Conservation (phyloP, 352 stramenopile species). For the Phytophthora megakarya region DNA sequence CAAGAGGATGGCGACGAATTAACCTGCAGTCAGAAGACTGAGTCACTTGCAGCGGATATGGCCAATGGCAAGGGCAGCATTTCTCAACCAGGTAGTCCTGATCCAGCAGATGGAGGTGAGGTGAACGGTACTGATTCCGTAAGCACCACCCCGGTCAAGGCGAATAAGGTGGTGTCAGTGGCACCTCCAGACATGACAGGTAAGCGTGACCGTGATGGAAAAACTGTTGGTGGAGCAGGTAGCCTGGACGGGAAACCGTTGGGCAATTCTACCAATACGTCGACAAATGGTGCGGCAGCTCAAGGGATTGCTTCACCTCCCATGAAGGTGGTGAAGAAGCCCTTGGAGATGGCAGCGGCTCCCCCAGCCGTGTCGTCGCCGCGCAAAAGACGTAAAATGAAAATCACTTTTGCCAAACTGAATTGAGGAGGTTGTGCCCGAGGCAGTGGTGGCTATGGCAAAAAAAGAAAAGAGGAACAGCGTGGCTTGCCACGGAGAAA, state of each 20-base stretch:
- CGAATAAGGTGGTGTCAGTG: conserved; percentile 31
- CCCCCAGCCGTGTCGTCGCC: conserved; percentile 62
- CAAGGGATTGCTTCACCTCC: conserved; percentile 33
- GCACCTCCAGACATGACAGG: conserved; percentile 35
- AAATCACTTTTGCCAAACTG: conserved; percentile 91
- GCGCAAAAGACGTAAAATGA: conserved; percentile 92
- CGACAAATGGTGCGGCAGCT: conserved; percentile 33
- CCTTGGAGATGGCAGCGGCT: conserved; percentile 40
- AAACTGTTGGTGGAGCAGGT: conserved; percentile 18
- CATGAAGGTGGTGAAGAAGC: conserved; percentile 54
- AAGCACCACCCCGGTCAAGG: conserved; percentile 39
- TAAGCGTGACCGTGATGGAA: conserved; percentile 51
- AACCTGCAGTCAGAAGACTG: conserved; percentile 42
- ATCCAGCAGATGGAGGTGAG: conserved; percentile 48
- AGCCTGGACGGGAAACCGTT: conserved; percentile 33
- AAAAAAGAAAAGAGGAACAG: conserved; percentile 47
- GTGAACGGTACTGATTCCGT: conserved; percentile 19
- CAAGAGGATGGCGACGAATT: conserved; percentile 69
- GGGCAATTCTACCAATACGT: conserved; percentile 33
- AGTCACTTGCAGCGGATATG: conserved; percentile 30
- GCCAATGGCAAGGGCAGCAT: conserved; percentile 46
- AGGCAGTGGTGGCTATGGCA: conserved; percentile 37
- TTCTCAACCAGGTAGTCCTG: conserved; percentile 45
- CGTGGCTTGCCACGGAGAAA: conserved; percentile 33
- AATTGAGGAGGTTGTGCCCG: conserved; percentile 63